Conservation (phyloP, 352 stramenopile species). For the Phytophthora tubulina region DNA sequence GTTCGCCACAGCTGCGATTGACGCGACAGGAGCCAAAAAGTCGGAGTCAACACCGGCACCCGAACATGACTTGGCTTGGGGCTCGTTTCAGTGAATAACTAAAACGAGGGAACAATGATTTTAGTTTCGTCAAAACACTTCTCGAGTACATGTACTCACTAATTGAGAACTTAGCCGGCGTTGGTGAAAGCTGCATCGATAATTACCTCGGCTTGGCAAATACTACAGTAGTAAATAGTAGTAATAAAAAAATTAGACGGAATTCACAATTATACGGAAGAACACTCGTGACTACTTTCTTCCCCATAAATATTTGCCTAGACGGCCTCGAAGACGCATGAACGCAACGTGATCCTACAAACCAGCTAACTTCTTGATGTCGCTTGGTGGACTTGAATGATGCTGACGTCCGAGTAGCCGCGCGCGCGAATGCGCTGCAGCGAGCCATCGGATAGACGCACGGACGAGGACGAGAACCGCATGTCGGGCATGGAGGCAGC, state of each 20-base stretch:
- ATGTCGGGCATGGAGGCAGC: constrained; percentile 75
- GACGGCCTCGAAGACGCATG: too few relatives aligned
- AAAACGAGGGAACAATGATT: too few relatives aligned
- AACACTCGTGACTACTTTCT: too few relatives aligned
- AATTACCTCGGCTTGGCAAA: too few relatives aligned
- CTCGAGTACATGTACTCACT: too few relatives aligned
- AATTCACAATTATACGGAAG: too few relatives aligned
- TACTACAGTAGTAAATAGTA: too few relatives aligned
- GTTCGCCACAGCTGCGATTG: constrained; percentile 16
- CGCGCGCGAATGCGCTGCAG: constrained; percentile 40
- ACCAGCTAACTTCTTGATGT: not conserved
- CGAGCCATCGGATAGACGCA: constrained; percentile 37
- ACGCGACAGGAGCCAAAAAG: constrained; percentile 9
- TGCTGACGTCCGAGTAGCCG: constrained; percentile 43
- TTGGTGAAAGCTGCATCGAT: too few relatives aligned
- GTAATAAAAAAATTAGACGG: too few relatives aligned
- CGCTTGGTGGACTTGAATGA: not conserved
- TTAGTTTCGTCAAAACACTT: too few relatives aligned
- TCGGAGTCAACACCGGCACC: constrained; percentile 5
- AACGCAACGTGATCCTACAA: not conserved
- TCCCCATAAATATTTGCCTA: too few relatives aligned
- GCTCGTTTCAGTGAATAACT: constrained; percentile 35
- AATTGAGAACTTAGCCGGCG: too few relatives aligned
- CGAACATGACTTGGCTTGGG: constrained; percentile 38
- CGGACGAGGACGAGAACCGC: constrained; percentile 54